phyloP scores from a whole-genome alignment of 768 basidiomycete genomes.

The Boletus rubescentipes region DNA sequence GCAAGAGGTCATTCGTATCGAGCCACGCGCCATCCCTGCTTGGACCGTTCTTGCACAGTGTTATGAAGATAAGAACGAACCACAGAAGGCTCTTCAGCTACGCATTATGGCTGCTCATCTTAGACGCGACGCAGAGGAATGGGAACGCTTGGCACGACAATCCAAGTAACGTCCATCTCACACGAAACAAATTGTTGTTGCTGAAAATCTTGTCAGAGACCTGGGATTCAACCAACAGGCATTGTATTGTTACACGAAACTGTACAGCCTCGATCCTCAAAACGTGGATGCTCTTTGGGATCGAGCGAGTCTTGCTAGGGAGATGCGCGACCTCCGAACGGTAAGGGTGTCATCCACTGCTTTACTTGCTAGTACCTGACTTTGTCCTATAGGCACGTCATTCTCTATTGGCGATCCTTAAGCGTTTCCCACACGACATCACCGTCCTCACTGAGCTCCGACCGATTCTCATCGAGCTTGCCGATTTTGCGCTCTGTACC shows the following conservation, averaged over 20 bases:
- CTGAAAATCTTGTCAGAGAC: conserved; percentile 56
- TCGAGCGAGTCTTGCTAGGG: conserved; percentile 75
- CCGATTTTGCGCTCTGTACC: conserved; percentile 64
- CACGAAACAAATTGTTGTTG: conserved; percentile 51
- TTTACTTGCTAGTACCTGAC: background rate
- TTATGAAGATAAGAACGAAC: conserved; percentile 16
- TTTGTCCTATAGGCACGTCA: conserved; percentile 23
- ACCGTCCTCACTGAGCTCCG: conserved; percentile 77
- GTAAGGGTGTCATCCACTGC: conserved; percentile 41
- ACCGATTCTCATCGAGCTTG: conserved; percentile 52
- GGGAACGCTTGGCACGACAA: conserved; percentile 76
- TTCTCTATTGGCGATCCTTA: conserved; percentile 27
- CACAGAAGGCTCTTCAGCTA: conserved; percentile 18
- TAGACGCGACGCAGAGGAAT: conserved; percentile 78
- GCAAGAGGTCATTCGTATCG: conserved; percentile 92
- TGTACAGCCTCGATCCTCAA: conserved; percentile 71
- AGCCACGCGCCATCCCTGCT: conserved; percentile 77
- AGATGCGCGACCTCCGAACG: conserved; percentile 66
- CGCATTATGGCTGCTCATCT: conserved; percentile 60
- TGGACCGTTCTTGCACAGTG: conserved; percentile 63
- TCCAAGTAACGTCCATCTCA: conserved; percentile 55
- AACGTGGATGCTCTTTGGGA: conserved; percentile 92
- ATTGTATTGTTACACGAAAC: conserved; percentile 87
- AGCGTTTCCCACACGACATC: conserved; percentile 61
- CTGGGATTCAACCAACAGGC: conserved; percentile 81